phyloP scores from a whole-genome alignment of 352 stramenopile genomes.

The Globisporangium rhizosaccharum region DNA sequence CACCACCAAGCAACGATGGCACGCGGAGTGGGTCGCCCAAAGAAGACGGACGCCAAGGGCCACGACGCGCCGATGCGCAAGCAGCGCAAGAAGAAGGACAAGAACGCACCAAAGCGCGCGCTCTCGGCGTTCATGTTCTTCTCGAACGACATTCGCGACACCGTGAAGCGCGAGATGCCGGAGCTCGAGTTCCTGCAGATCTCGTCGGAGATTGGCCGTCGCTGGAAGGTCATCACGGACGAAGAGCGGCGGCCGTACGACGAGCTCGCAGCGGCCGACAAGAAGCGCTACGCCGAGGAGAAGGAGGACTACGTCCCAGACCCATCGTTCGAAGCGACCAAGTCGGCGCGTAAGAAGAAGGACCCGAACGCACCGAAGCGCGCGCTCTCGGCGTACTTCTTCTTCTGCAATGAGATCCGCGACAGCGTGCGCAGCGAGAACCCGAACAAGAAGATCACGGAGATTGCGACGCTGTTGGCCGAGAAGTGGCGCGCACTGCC shows the following conservation, averaged over 20 bases:
- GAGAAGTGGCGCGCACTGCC: constrained; percentile 87
- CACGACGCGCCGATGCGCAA: constrained; percentile 58
- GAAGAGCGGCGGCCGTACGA: constrained; percentile 78
- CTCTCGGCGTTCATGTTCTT: constrained; percentile 92
- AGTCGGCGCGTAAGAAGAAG: constrained; percentile 83
- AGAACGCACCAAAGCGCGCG: constrained; percentile 87
- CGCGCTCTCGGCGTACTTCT: constrained; percentile 92
- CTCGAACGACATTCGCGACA: constrained; percentile 86
- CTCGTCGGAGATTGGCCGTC: constrained; percentile 80
- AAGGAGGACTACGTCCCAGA: constrained; percentile 88
- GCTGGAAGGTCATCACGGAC: constrained; percentile 71
- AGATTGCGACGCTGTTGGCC: constrained; percentile 81
- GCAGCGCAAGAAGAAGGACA: constrained; percentile 89
- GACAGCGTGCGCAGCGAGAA: constrained; percentile 89
- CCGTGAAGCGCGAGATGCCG: constrained; percentile 85
- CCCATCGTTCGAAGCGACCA: constrained; percentile 64
- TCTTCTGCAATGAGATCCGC: constrained; percentile 94
- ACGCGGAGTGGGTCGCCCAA: constrained; percentile 57
- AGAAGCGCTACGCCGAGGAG: constrained; percentile 83
- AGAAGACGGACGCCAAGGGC: constrained; percentile 47
- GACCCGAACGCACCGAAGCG: constrained; percentile 93
- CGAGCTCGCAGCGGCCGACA: constrained; percentile 79
- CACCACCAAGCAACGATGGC: constrained; percentile 31
- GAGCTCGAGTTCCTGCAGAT: constrained; percentile 82
- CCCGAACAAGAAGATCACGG: constrained; percentile 92